phyloP scores from a whole-genome alignment of 1,284 basidiomycete genomes.

The Trichosporon ovoides region DNA sequence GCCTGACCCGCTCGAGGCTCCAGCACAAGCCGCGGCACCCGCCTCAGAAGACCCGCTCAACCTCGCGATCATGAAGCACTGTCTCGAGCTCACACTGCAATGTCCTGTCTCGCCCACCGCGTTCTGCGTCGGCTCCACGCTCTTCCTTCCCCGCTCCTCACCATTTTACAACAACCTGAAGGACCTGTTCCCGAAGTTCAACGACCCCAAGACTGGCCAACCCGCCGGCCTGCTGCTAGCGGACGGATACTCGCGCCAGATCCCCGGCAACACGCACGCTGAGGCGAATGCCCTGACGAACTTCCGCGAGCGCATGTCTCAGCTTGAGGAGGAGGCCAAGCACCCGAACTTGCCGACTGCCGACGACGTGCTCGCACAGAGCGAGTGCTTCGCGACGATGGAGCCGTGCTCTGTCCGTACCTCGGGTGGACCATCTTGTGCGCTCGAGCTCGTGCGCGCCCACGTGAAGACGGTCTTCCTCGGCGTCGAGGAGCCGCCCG shows the following conservation, averaged over 20 bases:
- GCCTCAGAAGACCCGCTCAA: conserved; percentile 34
- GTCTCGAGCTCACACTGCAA: conserved; percentile 41
- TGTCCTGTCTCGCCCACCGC: conserved; percentile 59
- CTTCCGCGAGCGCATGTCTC: conserved; percentile 46
- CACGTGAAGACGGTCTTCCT: conserved; percentile 73
- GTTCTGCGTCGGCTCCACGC: conserved; percentile 89
- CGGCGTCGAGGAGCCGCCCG: conserved; percentile 86
- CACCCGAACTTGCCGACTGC: conserved; percentile 10
- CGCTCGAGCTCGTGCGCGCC: conserved; percentile 72
- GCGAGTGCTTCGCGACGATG: conserved; percentile 78
- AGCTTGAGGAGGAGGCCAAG: conserved; percentile 6
- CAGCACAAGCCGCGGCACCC: not conserved
- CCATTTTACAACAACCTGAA: conserved; percentile 42
- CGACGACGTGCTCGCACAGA: conserved; percentile 21
- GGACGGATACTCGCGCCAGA: conserved; percentile 85
- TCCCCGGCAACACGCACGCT: conserved; percentile 93
- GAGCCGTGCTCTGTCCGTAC: conserved; percentile 92
- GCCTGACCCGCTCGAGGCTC: conserved; percentile 6
- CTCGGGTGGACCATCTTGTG: conserved; percentile 80
- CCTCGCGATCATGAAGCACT: conserved; percentile 41
- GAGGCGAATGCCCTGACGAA: conserved; percentile 91
- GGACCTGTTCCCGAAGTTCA: conserved; percentile 30
- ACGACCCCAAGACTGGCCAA: conserved; percentile 12
- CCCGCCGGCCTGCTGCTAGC: conserved; percentile 56
- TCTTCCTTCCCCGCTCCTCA: conserved; percentile 55